Conservation (phyloP, 306 rosid genomes). For the Pyrus pyrifolia region DNA sequence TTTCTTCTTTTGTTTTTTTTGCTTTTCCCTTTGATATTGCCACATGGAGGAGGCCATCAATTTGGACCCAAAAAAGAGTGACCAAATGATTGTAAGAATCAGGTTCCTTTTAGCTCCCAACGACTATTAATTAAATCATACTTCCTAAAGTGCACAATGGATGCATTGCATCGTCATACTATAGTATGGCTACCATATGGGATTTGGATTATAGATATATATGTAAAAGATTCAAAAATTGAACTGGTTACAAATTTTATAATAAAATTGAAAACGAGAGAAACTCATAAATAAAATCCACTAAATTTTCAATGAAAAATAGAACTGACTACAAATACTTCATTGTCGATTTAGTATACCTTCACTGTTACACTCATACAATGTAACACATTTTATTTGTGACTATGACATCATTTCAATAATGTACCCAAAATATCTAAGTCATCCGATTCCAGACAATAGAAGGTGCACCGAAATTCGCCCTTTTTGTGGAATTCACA, state of each 20-base stretch:
- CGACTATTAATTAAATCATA: slow-evolving; percentile 3
- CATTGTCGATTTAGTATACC: too few relatives aligned
- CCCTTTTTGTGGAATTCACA: slow-evolving; percentile 11
- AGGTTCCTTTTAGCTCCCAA: slow-evolving; percentile 19
- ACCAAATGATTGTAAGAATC: slow-evolving; percentile 23
- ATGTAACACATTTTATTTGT: too few relatives aligned
- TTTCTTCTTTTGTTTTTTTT: neutral
- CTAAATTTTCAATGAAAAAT: too few relatives aligned
- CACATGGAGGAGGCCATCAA: slow-evolving; percentile 14
- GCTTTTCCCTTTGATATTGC: slow-evolving; percentile 1
- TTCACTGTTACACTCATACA: too few relatives aligned
- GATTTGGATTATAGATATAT: too few relatives aligned
- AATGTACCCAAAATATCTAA: too few relatives aligned
- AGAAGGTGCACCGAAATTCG: neutral
- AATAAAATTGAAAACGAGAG: too few relatives aligned
- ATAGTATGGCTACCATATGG: neutral
- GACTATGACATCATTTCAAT: rapidly evolving
- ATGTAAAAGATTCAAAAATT: too few relatives aligned
- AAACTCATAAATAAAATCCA: neutral
- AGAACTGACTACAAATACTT: neutral
- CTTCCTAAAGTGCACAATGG: neutral
- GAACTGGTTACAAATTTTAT: neutral
- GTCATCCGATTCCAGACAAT: neutral
- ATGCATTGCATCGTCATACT: neutral
- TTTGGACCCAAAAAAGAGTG: neutral